Percentiles rank a stretch among this genome's conserved stretches.
These are phyloP conservation scores for Leccinum subrobustum DNA, from an alignment of 1,284 basidiomycete genomes.

Conservation along the genomic window DNA sequence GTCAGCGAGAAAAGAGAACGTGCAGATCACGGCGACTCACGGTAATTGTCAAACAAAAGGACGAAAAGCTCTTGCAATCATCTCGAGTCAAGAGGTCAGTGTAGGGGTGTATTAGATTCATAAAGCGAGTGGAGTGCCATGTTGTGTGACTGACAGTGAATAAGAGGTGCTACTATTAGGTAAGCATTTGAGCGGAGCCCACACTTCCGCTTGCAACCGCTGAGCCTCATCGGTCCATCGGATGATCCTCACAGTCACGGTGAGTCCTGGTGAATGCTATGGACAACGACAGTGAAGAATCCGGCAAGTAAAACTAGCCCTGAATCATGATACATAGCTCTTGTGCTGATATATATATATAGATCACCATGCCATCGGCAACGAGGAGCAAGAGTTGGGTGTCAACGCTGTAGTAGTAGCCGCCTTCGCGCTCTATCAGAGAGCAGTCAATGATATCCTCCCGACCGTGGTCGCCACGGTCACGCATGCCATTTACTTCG, in stretches of 20 bases:
- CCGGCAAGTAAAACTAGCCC: neutral
- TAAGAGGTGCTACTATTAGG: no score
- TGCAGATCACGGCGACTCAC: conserved; percentile 46
- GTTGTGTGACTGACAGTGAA: no score
- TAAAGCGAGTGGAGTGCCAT: no score
- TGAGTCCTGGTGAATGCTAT: neutral
- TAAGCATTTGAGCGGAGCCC: no score
- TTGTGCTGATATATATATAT: neutral
- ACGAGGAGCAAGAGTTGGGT: no score
- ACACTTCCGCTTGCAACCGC: neutral
- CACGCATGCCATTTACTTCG: neutral
- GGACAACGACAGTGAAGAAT: neutral
- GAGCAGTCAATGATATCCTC: no score
- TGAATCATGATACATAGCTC: neutral
- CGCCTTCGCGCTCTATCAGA: no score
- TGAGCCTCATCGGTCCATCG: no score
- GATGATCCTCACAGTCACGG: neutral
- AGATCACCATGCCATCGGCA: neutral
- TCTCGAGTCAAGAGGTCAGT: no score
- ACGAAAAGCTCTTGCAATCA: conserved; percentile 65
- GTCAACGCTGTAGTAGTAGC: no score
- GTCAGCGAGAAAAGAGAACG: conserved; percentile 6
- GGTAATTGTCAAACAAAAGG: conserved; percentile 90
- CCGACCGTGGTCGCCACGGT: no score
- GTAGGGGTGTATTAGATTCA: no score